Base-by-base conservation (phyloP, 148 eudicot genomes). In the Simmondsia chinensis region DNA sequence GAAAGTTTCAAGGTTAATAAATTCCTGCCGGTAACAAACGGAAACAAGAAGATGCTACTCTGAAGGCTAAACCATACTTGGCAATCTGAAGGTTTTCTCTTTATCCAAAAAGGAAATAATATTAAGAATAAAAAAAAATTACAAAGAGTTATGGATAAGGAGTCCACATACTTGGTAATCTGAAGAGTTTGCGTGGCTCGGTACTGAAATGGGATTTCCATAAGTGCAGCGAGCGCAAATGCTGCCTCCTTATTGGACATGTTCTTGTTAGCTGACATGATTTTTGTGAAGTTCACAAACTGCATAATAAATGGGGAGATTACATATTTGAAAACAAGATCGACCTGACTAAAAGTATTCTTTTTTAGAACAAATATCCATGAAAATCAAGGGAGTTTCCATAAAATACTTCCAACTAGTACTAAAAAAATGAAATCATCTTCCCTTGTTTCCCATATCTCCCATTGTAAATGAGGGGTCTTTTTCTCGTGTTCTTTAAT, bases 121-220 rank as follows among this genome's bases (percentile, higher is more conserved):
- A n/a, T n/a, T n/a, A n/a, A n/a, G n/a, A n/a, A n/a, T n/a, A n/a
- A n/a, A n/a, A n/a, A n/a, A n/a, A n/a, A n/a, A n/a, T n/a, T n/a
- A n/a, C n/a, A n/a, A n/a, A n/a, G n/a, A n/a, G n/a, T n/a, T n/a
- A n/a, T n/a, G n/a, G n/a, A n/a, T n/a, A n/a, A n/a, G n/a, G n/a
- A n/a, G n/a, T n/a, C n/a, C n/a, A n/a, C 72, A 51, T 69, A 83
- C 94, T 55, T 49, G 9, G 41, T 57, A 35, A 62, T 34, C 18
- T 49, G 81, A 22, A 63, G 73, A 55, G 33, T 58, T 60, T 64
- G 69, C 30, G 82, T 69, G 44, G 84, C 87, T 59, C 71, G 71
- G 58, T 80, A 83, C 63, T 83, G 94, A 33, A 59, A 33, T 28
- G 94, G 94, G 64, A 83, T 74, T 61, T 83, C 94, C 94, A 83